Evolutionary conservation across 352 stramenopile species (phyloP), one percentile per base, ranked within the genome.

Genomic region (Phytophthora meadii): DNA sequence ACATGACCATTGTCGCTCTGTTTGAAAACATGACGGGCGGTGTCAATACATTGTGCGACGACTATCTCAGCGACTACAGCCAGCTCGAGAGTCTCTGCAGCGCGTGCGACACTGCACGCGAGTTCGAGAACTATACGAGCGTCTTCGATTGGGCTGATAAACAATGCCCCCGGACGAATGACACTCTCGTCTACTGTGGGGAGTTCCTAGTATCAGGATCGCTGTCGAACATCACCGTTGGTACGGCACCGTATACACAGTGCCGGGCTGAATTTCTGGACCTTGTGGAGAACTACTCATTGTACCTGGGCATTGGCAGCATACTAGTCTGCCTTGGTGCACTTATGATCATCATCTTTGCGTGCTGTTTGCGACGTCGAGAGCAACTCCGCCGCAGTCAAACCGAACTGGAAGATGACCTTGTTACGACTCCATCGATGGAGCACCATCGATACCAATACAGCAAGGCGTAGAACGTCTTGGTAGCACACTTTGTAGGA

Each of bases 91-190:
- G 67, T 5, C 61, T 90, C 30, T 92, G 83, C 51, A 49, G 65
- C 0, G 81, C 64, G n/a, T 95, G 87, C 17, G 65, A 69, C 36
- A 57, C 65, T 14, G 86, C 82, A 11, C 83, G 77, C 32, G 32
- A 90, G 50, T 82, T 86, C 42, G 59, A 79, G 30, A 88, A 92
- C 59, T 86, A 90, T 50, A 85, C 80, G n/a, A 67, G 68, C 28
- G 73, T 95, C n/a, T 74, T 93, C 25, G 78, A 90, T 55, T 95
- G 87, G 87, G 79, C 84, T 8, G 87, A 93, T 68, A 76, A 87
- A 57, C 44, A 95, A 72, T 95, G 87, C 49, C 84, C 84, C 4
- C 71, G 84, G 45, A 86, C 77, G 4, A 70, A 67, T 39, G 56
- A 64, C 5, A 90, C 79, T 45, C 52, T 84, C 30, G 41, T 75